Evolutionary conservation across 495 filamentous ascomycete genomes (phyloP).

Genomic region (Neurospora discreta): DNA sequence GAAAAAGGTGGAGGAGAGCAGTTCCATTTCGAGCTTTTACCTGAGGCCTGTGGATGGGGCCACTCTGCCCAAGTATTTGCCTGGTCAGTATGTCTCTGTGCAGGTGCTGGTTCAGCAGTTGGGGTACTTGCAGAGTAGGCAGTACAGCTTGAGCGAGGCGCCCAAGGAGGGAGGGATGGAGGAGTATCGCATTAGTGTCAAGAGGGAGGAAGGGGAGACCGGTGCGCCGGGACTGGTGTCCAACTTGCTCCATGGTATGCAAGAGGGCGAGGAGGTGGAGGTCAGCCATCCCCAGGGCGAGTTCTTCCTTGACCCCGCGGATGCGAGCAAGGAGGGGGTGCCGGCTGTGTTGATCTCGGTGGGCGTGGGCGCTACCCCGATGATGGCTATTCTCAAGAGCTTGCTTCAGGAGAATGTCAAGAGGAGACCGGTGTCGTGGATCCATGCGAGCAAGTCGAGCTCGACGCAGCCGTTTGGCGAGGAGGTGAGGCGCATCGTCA

Average conservation of each 20-base stretch:
- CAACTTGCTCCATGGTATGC: constrained; percentile 52
- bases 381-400: constrained; percentile 54
- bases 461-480: constrained; percentile 41
- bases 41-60: constrained; percentile 48
- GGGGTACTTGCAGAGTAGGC: constrained; percentile 49
- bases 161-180: constrained; percentile 28
- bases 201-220: constrained; percentile 44
- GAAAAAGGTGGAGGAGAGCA: constrained; percentile 48
- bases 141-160: constrained; percentile 61
- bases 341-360: constrained; percentile 57
- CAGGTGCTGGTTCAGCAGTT: constrained; percentile 46
- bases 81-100: constrained; percentile 62
- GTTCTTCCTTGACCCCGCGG: constrained; percentile 43
- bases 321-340: constrained; percentile 27
- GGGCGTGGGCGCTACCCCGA: constrained; percentile 56
- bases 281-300: constrained; percentile 61
- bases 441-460: constrained; percentile 47
- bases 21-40: constrained; percentile 53
- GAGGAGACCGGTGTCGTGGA: constrained; percentile 49
- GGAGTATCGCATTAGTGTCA: constrained; percentile 61
- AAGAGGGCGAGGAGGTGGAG: constrained; percentile 50
- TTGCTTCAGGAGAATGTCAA: constrained; percentile 17
- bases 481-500: constrained; percentile 38
- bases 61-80: constrained; percentile 48
- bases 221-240: constrained; percentile 50